Evolutionary conservation across 2,329 filamentous ascomycete genomes (phyloP), one percentile per base, ranked within the genome.

Genomic region (Lojkania enalia): DNA sequence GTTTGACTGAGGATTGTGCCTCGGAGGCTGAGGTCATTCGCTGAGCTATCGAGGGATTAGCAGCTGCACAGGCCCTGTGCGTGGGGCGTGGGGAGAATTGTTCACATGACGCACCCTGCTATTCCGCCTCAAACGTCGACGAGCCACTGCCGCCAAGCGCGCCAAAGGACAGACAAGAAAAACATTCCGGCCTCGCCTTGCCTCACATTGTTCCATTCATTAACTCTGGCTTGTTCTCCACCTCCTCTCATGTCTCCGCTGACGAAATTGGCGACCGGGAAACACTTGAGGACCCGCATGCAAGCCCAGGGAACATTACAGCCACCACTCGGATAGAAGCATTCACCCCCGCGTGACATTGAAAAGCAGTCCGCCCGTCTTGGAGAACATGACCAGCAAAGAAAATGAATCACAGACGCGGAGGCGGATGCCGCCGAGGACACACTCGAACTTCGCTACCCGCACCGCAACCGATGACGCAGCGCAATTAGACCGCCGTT

Each of bases 391-490:
- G 66, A 54, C 60, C 54, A 33, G 30, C 27, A 16, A 9, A 35
- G 30, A 39, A 33, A 57, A 54, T 40, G 51, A 20, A 16, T n/a
- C 46, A 16, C 51, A 51, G 19, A 41, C 63, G 37, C 52, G 52
- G 32, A 58, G 60, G 53, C 64, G 52, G 27, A 57, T 64, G 54
- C 60, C 62, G 35, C 55, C 60, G 32, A 57, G 67, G 44, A 57
- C 59, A 5, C 62, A 57, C 27, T 70, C 74, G 20, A 76, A 71
- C 51, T 78, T 78, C 54, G 67, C 72, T 37, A 61, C 74, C 15
- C 66, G 71, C 14, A 70, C 74, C 16, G 74, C 76, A 16, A 66
- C 62, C 38, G 76, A 78, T 54, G 68, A 72, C 40, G 66, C 67
- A 31, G 69, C 71, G 42, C 72, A 75, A 46, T 58, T 78, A 43